These are phyloP conservation scores for Oxytropis ochrocephala DNA, from an alignment of 306 rosid genomes.

Conservation along the genomic window DNA sequence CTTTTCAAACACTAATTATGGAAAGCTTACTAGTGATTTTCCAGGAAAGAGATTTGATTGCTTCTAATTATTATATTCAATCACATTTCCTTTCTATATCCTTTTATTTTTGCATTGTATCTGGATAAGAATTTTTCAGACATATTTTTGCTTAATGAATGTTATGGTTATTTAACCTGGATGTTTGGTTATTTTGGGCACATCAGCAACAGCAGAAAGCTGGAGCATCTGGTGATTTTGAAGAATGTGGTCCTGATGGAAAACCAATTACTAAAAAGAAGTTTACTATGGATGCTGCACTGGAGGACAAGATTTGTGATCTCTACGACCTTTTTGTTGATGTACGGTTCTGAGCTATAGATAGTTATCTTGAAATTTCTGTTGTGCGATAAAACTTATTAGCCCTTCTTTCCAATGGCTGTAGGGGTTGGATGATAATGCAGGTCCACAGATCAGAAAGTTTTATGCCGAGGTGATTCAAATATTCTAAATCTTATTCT, in stretches of 20 bases:
- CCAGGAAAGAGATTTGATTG: constrained; percentile 3
- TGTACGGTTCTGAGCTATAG: constrained; percentile 42
- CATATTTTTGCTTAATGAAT: background rate
- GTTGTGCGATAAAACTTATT: constrained; percentile 6
- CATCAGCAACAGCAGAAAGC: constrained; percentile 61
- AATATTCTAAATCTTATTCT: background rate
- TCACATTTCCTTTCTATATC: background rate
- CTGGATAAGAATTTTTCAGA: background rate
- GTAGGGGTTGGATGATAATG: constrained; percentile 93
- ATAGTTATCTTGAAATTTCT: constrained; percentile 10
- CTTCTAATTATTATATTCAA: constrained; percentile 1
- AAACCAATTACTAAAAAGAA: constrained; percentile 50
- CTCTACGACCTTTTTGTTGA: constrained; percentile 96
- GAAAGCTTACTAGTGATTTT: constrained; percentile 11
- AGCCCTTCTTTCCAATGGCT: constrained; percentile 33
- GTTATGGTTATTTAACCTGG: constrained; percentile 22
- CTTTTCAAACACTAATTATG: constrained; percentile 13
- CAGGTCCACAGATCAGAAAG: constrained; percentile 87
- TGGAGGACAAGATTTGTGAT: constrained; percentile 99
- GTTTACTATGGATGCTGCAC: constrained; percentile 63
- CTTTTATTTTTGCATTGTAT: constrained; percentile 11
- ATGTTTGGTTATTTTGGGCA: constrained; percentile 34
- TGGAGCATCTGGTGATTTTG: constrained; percentile 55
- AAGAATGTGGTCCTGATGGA: constrained; percentile 60
- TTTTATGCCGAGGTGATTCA: constrained; percentile 78